Percentiles rank a stretch among this genome's conserved stretches.
Evolutionary conservation across 2,329 filamentous ascomycete species (phyloP).

Genomic region (Ilyonectria robusta): DNA sequence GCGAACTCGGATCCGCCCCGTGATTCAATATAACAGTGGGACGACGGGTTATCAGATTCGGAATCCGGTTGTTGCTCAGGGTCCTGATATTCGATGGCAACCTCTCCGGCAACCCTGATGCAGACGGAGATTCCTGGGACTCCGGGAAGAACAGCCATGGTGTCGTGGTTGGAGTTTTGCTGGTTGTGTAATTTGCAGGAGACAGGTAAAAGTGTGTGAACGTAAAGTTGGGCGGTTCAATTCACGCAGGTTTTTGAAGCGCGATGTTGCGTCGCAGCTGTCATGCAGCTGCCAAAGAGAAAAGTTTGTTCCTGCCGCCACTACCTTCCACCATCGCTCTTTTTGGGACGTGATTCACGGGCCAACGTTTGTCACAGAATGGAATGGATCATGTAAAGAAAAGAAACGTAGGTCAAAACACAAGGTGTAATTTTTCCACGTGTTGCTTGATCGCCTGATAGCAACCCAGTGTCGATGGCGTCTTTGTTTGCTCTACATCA

Average conservation of each 20-base stretch:
- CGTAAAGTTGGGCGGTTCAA: not conserved
- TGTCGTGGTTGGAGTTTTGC: not conserved
- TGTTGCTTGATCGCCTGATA: too few relatives aligned
- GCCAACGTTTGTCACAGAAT: too few relatives aligned
- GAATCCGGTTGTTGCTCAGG: not conserved
- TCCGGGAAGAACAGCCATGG: conserved; percentile 42
- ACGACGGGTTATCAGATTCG: not conserved
- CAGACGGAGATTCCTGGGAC: conserved; percentile 36
- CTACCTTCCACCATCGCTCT: not conserved
- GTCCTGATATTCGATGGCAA: conserved; percentile 41
- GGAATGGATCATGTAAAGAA: too few relatives aligned
- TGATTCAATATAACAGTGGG: conserved; percentile 45
- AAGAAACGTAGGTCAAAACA: too few relatives aligned
- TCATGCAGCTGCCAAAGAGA: not conserved
- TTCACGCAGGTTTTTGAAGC: not conserved
- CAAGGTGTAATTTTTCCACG: too few relatives aligned
- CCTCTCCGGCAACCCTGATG: conserved; percentile 36
- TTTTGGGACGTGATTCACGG: not conserved
- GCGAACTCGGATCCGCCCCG: conserved; percentile 34
- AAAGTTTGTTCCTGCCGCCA: not conserved
- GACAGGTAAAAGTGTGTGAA: not conserved
- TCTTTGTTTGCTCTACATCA: too few relatives aligned
- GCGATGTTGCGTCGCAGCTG: not conserved
- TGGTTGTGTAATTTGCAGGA: not conserved
- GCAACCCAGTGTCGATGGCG: too few relatives aligned